Evolutionary conservation across 2,329 filamentous ascomycete species (phyloP).

Genomic region (Microdochium bolleyi): DNA sequence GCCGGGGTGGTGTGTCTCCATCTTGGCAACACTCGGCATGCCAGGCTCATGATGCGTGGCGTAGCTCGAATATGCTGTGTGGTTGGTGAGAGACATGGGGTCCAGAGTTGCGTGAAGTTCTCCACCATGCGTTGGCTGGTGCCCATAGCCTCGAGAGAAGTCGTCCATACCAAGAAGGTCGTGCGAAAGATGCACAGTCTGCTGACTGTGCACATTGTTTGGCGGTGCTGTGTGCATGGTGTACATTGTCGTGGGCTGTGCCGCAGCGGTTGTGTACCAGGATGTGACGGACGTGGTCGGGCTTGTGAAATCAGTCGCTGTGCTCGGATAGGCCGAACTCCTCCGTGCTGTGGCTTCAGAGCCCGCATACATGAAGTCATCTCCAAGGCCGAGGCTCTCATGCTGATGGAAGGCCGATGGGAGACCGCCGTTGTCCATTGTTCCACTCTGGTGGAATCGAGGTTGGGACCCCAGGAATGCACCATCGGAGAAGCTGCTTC

Average conservation of each 20-base stretch:
- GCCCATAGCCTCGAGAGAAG: neutral
- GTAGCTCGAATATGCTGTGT: neutral
- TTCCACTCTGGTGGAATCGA: neutral
- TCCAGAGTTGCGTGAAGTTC: neutral
- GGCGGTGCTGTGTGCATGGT: neutral
- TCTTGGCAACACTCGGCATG: neutral
- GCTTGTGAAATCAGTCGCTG: neutral
- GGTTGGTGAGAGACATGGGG: neutral
- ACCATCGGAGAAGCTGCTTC: neutral
- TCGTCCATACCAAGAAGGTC: neutral
- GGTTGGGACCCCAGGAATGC: neutral
- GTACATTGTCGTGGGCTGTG: neutral
- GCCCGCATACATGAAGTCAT: neutral
- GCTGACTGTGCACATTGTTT: neutral
- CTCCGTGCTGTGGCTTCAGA: neutral
- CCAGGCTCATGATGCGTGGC: neutral
- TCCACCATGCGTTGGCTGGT: neutral
- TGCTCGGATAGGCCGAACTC: neutral
- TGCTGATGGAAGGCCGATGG: neutral
- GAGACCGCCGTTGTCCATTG: neutral
- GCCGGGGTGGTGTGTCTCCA: neutral
- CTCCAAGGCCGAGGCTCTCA: neutral
- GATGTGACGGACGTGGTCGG: neutral
- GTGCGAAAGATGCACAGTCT: neutral
- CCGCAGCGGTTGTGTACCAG: neutral